phyloP scores from a whole-genome alignment of 805 yeast species.

The Hanseniaspora lindneri region DNA sequence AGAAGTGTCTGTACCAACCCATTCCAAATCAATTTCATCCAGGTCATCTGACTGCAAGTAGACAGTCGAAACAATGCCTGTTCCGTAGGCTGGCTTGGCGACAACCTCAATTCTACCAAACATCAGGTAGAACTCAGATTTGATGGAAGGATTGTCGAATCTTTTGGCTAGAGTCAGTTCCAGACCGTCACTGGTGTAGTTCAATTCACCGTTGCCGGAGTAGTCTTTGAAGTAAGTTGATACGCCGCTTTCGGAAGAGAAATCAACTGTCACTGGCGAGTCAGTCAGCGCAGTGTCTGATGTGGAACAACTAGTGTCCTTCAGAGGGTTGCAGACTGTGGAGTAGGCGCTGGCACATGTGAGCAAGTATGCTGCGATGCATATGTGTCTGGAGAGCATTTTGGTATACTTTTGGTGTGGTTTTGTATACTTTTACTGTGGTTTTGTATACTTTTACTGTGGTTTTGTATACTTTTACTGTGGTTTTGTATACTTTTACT shows the following conservation, averaged over 20 bases:
- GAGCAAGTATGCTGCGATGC: not conserved
- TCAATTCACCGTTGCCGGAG: constrained; percentile 34
- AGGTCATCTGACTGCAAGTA: constrained; percentile 72
- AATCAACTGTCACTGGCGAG: constrained; percentile 40
- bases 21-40: constrained; percentile 83
- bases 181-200: constrained; percentile 49
- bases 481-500: too few species aligned
- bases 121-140: constrained; percentile 74
- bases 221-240: constrained; percentile 33
- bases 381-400: not conserved
- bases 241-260: constrained; percentile 34
- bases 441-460: too few species aligned
- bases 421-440: too few species aligned
- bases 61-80: constrained; percentile 69
- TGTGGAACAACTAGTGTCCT: constrained; percentile 28
- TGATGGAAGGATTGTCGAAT: constrained; percentile 66
- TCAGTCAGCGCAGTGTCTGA: constrained; percentile 52
- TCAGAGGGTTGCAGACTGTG: constrained; percentile 37
- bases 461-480: too few species aligned
- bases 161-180: constrained; percentile 46
- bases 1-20: constrained; percentile 68
- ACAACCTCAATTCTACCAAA: constrained; percentile 72
- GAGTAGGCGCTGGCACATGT: not conserved
- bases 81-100: constrained; percentile 62
- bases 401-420: too few species aligned